Evolutionary conservation across 805 yeast genomes (phyloP), one percentile per base, ranked within the genome.

Genomic region (Groenewaldozyma tartarivorans): DNA sequence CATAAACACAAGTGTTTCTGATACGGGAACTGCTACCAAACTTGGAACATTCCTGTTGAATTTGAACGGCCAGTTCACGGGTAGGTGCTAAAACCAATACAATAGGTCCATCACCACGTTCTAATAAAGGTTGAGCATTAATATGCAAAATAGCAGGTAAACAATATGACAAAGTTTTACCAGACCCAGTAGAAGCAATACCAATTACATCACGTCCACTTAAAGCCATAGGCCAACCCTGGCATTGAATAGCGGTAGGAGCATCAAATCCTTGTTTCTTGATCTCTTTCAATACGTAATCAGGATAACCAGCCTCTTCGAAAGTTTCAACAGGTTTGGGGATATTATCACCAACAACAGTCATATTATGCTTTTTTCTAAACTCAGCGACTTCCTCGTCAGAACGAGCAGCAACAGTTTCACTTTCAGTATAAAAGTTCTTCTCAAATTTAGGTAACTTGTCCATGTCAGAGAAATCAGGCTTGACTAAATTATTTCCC

Each of bases 191-290:
- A 53, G 96, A 82, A 43, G 98, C 97, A 63, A 92, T 81, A 74
- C 98, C 98, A 66, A 92, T 84, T 90, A 92, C 82, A 64, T 92
- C 97, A 70, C 97, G 85, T 72, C 98, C 98, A 55, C 90, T 79
- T 45, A 88, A 72, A 58, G 98, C 98, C 98, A 92, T 92, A 49
- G 98, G 98, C 98, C 98, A 92, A 71, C 98, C 98, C 72, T 92
- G 98, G 67, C 96, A 86, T 71, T 92, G 98, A 59, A 92, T 92
- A 51, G 86, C 87, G 43, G 98, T 92, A 56, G 98, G 98, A 50
- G 70, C 75, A 42, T 80, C 92, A 70, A 92, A 92, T 47, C 97
- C 97, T 67, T 84, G 87, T 45, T 79, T 79, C 66, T 82, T 76
- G 54, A 92, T 88, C 72, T 90, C 96, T 45, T 66, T 70, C 59